Conservation (phyloP, 768 basidiomycete genomes). For the Russula sp. region DNA sequence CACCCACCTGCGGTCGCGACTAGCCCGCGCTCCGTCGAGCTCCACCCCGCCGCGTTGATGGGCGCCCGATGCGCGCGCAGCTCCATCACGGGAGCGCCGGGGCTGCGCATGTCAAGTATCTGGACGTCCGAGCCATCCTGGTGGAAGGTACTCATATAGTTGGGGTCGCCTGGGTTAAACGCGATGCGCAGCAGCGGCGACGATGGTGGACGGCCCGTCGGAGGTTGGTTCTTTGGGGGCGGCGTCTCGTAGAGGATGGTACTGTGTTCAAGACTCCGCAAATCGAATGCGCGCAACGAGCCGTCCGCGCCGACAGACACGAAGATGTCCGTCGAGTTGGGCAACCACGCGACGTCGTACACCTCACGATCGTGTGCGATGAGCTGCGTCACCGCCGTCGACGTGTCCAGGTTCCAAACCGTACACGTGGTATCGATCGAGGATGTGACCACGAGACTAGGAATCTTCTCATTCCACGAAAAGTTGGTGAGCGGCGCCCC, state of each 20-base stretch:
- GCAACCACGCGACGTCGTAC: slow-evolving; percentile 98
- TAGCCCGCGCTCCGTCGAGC: slow-evolving; percentile 75
- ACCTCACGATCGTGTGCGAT: slow-evolving; percentile 97
- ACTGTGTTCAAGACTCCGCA: slow-evolving; percentile 94
- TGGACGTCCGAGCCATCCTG: slow-evolving; percentile 88
- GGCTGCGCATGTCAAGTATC: slow-evolving; percentile 95
- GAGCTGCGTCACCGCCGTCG: slow-evolving; percentile 91
- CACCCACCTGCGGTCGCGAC: slow-evolving; percentile 80
- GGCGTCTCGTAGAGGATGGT: slow-evolving; percentile 97
- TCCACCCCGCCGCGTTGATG: slow-evolving; percentile 90
- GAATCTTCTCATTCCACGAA: slow-evolving; percentile 94
- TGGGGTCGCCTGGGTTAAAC: slow-evolving; percentile 88
- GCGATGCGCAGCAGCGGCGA: slow-evolving; percentile 83
- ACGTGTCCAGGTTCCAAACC: slow-evolving; percentile 96
- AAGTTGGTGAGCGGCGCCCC: slow-evolving; percentile 94
- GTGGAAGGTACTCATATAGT: slow-evolving; percentile 97
- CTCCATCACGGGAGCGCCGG: slow-evolving; percentile 93
- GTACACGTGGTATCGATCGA: slow-evolving; percentile 99
- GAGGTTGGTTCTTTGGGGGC: slow-evolving; percentile 66
- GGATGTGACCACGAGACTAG: slow-evolving; percentile 90
- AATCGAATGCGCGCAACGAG: slow-evolving; percentile 91
- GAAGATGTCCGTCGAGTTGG: slow-evolving; percentile 93
- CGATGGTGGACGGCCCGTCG: slow-evolving; percentile 67
- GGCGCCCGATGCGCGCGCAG: slow-evolving; percentile 77
- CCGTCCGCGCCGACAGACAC: slow-evolving; percentile 98